phyloP scores from a whole-genome alignment of 441 rosid species.

The Euphorbia schlechtendalii region DNA sequence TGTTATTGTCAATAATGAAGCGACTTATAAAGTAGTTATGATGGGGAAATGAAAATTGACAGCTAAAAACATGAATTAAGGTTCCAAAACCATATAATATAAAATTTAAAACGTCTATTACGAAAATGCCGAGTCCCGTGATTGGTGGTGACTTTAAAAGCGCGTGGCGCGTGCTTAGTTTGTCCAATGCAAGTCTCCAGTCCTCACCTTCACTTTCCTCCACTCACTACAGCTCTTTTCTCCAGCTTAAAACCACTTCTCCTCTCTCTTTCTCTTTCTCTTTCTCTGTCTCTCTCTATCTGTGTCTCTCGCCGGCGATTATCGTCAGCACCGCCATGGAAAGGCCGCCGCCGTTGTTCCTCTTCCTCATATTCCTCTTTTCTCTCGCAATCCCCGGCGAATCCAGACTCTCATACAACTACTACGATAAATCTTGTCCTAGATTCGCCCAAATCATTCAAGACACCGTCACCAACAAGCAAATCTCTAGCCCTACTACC shows the following conservation, averaged over 20 bases:
- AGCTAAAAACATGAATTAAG: neutral
- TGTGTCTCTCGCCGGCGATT: neutral
- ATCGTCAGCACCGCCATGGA: conserved; percentile 13
- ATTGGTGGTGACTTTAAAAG: conserved; percentile 27
- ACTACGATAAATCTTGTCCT: conserved; percentile 59
- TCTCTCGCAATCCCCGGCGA: conserved; percentile 13
- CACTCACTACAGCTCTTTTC: conserved; percentile 3
- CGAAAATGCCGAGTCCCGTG: conserved; percentile 35
- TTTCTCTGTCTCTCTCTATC: no score
- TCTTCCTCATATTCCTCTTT: conserved; percentile 25
- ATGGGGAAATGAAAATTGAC: no score
- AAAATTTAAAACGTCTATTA: no score
- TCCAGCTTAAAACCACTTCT: neutral
- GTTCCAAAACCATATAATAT: neutral
- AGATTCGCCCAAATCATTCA: conserved; percentile 39
- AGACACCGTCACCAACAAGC: conserved; percentile 43
- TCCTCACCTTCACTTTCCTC: conserved; percentile 1
- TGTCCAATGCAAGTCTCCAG: conserved; percentile 5
- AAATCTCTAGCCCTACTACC: conserved; percentile 49
- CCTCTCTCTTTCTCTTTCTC: conserved; percentile 5
- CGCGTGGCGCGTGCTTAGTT: neutral
- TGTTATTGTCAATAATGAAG: no score
- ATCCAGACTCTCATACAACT: conserved; percentile 42
- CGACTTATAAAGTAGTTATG: no score
- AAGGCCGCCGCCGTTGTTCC: conserved; percentile 12